These are phyloP conservation scores for barrel medic (Medicago truncatula) DNA, from an alignment of 306 rosid genomes.

Conservation along the genomic window MtrunA17r5.0-ANR NC_053046.1:36002501-36003000, in stretches of 20 bases:
- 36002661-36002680: too few relatives aligned
- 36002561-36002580: conserved; percentile 18
- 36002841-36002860: background rate
- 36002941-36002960: too few relatives aligned
- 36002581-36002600: background rate
- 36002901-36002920: too few relatives aligned
- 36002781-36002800: too few relatives aligned
- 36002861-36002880: background rate
- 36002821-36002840: too few relatives aligned
- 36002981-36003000: too few relatives aligned
- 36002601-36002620: background rate
- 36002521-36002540: conserved; percentile 46
- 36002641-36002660: too few relatives aligned
- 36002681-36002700: background rate
- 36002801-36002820: too few relatives aligned
- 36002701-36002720: background rate
- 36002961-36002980: too few relatives aligned
- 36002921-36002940: too few relatives aligned
- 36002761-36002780: too few relatives aligned
- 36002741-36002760: background rate
- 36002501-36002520: conserved; percentile 41
- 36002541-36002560: conserved; percentile 4
- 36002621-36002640: background rate
- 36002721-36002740: background rate
- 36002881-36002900: too few relatives aligned